Evolutionary conservation across 176 grass and related monocot genomes (phyloP).

Genomic region (Eragrostis nindensis): DNA sequence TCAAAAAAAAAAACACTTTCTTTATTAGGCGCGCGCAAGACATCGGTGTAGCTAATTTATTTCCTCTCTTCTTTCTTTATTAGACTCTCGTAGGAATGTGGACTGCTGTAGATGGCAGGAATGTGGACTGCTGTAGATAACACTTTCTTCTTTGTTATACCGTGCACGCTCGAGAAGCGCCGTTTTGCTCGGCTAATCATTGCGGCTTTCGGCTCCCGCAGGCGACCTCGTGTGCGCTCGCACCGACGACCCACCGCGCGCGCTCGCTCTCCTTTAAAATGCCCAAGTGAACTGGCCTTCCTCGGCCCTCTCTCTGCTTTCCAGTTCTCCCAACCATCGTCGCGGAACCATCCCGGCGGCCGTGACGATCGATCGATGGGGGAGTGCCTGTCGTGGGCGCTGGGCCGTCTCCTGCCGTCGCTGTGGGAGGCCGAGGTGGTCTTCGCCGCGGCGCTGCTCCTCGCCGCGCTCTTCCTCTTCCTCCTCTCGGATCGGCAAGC

Average conservation of each 20-base stretch:
- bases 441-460: constrained; percentile 52
- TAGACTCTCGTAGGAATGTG: no score
- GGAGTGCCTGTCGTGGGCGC: constrained; percentile 33
- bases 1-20: not conserved
- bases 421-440: constrained; percentile 75
- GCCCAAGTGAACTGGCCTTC: not conserved
- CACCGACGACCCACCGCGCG: constrained; percentile 7
- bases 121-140: not conserved
- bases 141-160: no score
- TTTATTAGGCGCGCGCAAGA: no score
- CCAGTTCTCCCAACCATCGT: not conserved
- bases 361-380: not conserved
- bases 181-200: constrained; percentile 18
- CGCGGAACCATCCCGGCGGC: no score
- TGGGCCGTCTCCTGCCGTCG: constrained; percentile 69
- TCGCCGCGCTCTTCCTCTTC: constrained; percentile 49
- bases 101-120: no score
- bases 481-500: constrained; percentile 37
- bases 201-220: constrained; percentile 38
- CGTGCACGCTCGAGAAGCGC: not conserved
- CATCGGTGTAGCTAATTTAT: not conserved
- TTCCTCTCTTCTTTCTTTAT: no score
- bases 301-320: not conserved
- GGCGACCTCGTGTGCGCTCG: not conserved
- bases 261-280: constrained; percentile 13